These are phyloP conservation scores for Trichophyton mentagrophytes DNA, from an alignment of 2,329 filamentous ascomycete genomes.

Conservation along the genomic window DNA sequence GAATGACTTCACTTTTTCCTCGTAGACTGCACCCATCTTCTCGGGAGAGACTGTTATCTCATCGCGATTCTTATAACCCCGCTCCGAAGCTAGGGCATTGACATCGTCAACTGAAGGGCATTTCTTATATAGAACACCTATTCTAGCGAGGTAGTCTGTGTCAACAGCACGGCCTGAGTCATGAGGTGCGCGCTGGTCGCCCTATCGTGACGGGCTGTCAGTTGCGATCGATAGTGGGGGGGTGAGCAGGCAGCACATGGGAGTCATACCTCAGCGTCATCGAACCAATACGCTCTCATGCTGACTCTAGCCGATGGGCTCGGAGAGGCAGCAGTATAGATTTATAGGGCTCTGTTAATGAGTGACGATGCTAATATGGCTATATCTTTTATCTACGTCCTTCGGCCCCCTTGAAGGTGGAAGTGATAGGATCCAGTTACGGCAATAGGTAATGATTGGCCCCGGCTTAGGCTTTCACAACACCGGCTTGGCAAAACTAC, in stretches of 20 bases:
- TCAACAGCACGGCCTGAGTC: conserved; percentile 64
- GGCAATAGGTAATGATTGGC: not conserved
- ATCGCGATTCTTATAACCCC: conserved; percentile 88
- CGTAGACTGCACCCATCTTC: conserved; percentile 75
- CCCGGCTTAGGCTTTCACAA: not conserved
- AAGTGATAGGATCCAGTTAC: not conserved
- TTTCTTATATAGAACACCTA: conserved; percentile 71
- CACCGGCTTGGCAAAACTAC: not conserved
- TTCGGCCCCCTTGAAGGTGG: not conserved
- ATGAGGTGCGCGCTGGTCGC: conserved; percentile 85
- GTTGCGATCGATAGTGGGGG: not conserved
- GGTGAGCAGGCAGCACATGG: not conserved
- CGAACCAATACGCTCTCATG: conserved; percentile 62
- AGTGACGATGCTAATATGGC: not conserved
- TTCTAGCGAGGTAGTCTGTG: conserved; percentile 50
- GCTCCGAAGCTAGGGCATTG: conserved; percentile 57
- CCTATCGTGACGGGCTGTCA: conserved; percentile 39
- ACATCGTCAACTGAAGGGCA: conserved; percentile 54
- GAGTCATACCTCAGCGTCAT: conserved; percentile 47
- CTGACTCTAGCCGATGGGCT: conserved; percentile 16
- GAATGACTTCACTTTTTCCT: conserved; percentile 86
- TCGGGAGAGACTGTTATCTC: conserved; percentile 78
- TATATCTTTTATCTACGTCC: not conserved
- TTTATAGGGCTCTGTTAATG: not conserved
- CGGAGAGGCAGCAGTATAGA: not conserved